Evolutionary conservation across 768 basidiomycete species (phyloP).

Genomic region (Leccinum olivaceopallidum): DNA sequence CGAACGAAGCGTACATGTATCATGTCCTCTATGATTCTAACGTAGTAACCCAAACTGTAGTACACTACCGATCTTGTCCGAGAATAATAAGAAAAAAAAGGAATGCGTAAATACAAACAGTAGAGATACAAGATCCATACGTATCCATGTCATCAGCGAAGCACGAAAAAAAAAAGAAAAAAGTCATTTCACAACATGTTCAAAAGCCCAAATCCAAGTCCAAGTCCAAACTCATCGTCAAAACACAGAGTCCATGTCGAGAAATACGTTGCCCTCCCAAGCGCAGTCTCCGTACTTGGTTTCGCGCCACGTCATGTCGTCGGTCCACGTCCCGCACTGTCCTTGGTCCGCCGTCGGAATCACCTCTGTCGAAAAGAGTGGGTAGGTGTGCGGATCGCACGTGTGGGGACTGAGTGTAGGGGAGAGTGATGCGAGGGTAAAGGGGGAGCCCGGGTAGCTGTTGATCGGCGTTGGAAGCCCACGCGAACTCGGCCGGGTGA

Average conservation of each 20-base stretch:
- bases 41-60: neutral
- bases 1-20: neutral
- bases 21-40: neutral
- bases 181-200: neutral
- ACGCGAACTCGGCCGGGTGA: neutral
- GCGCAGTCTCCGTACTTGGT: neutral
- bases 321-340: neutral
- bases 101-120: neutral
- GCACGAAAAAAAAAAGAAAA: neutral
- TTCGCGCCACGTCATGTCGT: neutral
- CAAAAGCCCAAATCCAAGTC: neutral
- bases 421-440: neutral
- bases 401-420: neutral
- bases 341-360: neutral
- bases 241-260: conserved; percentile 6
- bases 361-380: neutral
- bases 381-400: neutral
- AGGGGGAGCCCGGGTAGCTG: conserved; percentile 3
- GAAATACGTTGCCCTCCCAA: neutral
- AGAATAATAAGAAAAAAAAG: neutral
- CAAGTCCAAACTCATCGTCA: conserved; percentile 27
- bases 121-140: neutral
- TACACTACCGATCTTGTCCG: neutral
- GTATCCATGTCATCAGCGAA: neutral
- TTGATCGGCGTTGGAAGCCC: conserved; percentile 5